Percentiles rank a stretch among this genome's conserved stretches.
These are phyloP conservation scores for Phytophthora multivora DNA, from an alignment of 352 stramenopile genomes.

Conservation along the genomic window DNA sequence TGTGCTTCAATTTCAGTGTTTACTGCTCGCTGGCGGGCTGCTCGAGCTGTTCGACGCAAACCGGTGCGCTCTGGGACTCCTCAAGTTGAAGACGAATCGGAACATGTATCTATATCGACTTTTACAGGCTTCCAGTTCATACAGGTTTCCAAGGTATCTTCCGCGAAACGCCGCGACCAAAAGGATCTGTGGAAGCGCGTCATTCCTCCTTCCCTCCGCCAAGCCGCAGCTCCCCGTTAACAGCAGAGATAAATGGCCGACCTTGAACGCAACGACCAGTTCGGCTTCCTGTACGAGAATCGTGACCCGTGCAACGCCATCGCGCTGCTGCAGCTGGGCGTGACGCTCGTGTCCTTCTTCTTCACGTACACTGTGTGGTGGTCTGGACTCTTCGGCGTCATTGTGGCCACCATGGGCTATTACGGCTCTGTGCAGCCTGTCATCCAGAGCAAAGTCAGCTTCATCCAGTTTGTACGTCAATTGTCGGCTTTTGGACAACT, in stretches of 20 bases:
- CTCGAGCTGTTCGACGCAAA: too few relatives aligned
- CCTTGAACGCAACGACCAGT: conserved; percentile 71
- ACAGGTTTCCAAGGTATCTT: conserved; percentile 16
- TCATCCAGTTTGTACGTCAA: conserved; percentile 86
- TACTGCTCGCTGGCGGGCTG: too few relatives aligned
- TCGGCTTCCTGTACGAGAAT: conserved; percentile 86
- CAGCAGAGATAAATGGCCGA: conserved; percentile 56
- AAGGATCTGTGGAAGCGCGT: conserved; percentile 27
- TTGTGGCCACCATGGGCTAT: conserved; percentile 82
- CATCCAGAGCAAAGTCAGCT: conserved; percentile 89
- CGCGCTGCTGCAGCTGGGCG: conserved; percentile 70
- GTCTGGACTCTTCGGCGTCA: conserved; percentile 74
- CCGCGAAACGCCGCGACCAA: conserved; percentile 20
- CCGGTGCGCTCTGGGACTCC: too few relatives aligned
- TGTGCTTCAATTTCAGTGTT: too few relatives aligned
- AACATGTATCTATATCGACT: neutral
- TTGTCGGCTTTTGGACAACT: neutral
- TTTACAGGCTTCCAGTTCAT: neutral
- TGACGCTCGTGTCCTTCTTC: conserved; percentile 73
- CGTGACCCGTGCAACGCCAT: conserved; percentile 85
- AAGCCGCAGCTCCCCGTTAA: neutral
- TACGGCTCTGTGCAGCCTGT: conserved; percentile 83
- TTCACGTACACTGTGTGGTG: conserved; percentile 88
- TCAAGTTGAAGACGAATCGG: too few relatives aligned
- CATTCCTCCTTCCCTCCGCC: conserved; percentile 14